These are phyloP conservation scores for Suhomyces kilbournensis DNA, from an alignment of 805 yeast genomes.

Conservation along the genomic window DNA sequence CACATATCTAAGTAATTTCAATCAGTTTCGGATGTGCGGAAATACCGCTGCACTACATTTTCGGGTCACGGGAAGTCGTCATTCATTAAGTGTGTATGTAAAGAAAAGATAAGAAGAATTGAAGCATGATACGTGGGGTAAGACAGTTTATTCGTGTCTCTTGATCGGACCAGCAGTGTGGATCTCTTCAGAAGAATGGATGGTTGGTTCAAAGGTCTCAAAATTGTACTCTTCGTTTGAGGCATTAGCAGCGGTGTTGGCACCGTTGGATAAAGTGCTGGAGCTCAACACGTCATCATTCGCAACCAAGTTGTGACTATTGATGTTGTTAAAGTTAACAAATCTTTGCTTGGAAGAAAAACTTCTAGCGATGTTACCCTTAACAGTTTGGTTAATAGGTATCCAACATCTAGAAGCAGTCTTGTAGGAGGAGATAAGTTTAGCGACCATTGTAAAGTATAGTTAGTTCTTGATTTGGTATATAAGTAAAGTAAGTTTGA, in stretches of 20 bases:
- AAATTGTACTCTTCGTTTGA: constrained; percentile 19
- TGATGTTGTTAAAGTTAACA: constrained; percentile 31
- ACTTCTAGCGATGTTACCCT: constrained; percentile 18
- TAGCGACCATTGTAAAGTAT: constrained; percentile 1
- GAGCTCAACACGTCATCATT: constrained; percentile 30
- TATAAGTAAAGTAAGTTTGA: not conserved
- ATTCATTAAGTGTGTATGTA: constrained; percentile 1
- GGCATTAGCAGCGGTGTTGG: constrained; percentile 12
- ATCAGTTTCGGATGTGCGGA: not conserved
- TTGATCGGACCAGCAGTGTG: constrained; percentile 43
- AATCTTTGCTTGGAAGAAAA: constrained; percentile 37
- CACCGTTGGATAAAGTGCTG: constrained; percentile 11
- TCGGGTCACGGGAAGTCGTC: not conserved
- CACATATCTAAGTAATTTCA: not conserved
- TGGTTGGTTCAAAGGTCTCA: constrained; percentile 38
- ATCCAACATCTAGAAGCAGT: constrained; percentile 46
- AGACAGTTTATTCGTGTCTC: constrained; percentile 18
- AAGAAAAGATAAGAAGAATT: constrained; percentile 1
- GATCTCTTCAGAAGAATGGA: constrained; percentile 40
- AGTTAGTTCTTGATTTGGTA: not conserved
- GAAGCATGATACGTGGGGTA: constrained; percentile 5
- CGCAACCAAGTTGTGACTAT: constrained; percentile 30
- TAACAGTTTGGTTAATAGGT: constrained; percentile 21
- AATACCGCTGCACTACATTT: not conserved
- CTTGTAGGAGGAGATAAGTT: constrained; percentile 31